Evolutionary conservation across 768 basidiomycete species (phyloP).

Genomic region (Candolleomyces aberdarensis): DNA sequence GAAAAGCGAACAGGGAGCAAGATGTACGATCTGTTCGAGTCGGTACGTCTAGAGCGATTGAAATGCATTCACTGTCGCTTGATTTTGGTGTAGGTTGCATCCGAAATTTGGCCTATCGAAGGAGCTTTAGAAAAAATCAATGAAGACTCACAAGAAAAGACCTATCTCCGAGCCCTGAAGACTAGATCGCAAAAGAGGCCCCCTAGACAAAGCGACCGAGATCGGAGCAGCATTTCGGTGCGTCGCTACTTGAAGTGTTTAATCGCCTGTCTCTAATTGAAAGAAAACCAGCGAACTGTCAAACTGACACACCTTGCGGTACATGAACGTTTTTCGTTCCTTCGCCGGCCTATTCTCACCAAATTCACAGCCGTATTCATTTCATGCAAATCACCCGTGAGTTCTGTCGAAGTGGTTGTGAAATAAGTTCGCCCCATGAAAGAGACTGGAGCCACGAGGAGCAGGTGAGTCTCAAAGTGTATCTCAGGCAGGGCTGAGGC

Average conservation of each 20-base stretch:
- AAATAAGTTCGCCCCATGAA: slow-evolving; percentile 63
- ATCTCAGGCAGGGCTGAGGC: neutral
- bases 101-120: slow-evolving; percentile 64
- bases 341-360: neutral
- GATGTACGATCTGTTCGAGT: slow-evolving; percentile 74
- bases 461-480: slow-evolving; percentile 44
- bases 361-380: slow-evolving; percentile 65
- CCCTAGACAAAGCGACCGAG: slow-evolving; percentile 66
- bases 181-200: slow-evolving; percentile 69
- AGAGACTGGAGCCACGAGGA: slow-evolving; percentile 59
- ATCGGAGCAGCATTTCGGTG: slow-evolving; percentile 64
- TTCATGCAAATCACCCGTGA: slow-evolving; percentile 72
- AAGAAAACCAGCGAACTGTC: slow-evolving; percentile 77
- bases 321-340: slow-evolving; percentile 14
- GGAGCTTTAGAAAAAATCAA: slow-evolving; percentile 20
- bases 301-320: slow-evolving; percentile 82
- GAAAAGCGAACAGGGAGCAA: slow-evolving; percentile 77
- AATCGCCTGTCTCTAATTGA: too few relatives aligned
- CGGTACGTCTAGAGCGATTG: slow-evolving; percentile 40
- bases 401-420: slow-evolving; percentile 67
- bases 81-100: slow-evolving; percentile 49
- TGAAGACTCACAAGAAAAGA: slow-evolving; percentile 32
- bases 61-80: neutral
- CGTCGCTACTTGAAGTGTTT: slow-evolving; percentile 6
- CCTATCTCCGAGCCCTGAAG: slow-evolving; percentile 55